A percentile compares a stretch with the other conserved stretches of the same genome.
Conservation (phyloP, 441 rosid genomes). For the Corymbia citriodora region DNA sequence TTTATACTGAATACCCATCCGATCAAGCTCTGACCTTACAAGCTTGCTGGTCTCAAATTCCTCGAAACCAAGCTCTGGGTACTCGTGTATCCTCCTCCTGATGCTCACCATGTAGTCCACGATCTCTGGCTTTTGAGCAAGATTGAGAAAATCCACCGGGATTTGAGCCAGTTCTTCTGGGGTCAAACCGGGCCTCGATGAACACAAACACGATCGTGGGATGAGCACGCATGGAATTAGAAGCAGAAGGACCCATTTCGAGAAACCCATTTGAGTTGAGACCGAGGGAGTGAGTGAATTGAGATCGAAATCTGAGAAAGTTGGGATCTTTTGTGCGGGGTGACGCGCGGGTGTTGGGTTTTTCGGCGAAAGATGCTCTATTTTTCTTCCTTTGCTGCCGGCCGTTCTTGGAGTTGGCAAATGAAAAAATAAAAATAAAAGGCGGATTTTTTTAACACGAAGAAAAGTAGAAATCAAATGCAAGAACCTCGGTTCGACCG, state of each 20-base stretch:
- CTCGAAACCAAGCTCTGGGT: constrained; percentile 18
- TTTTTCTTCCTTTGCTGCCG: not conserved
- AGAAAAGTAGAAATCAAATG: not conserved
- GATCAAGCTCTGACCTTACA: constrained; percentile 10
- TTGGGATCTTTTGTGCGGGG: not conserved
- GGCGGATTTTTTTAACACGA: not conserved
- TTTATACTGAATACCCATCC: constrained; percentile 2
- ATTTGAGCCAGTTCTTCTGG: not conserved
- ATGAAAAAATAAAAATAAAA: not conserved
- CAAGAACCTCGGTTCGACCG: not conserved
- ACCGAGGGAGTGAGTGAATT: not conserved
- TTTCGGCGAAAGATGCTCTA: not conserved
- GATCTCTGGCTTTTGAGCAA: not conserved
- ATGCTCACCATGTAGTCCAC: constrained; percentile 2
- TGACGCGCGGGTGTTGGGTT: not conserved
- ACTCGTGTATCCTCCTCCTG: constrained; percentile 8
- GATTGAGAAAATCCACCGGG: not conserved
- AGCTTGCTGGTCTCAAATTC: constrained; percentile 17
- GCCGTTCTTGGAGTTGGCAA: not conserved
- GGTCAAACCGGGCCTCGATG: not conserved
- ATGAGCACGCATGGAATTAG: not conserved
- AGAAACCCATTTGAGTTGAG: not conserved
- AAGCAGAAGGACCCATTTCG: not conserved
- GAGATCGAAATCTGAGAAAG: not conserved
- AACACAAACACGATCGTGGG: not conserved